Evolutionary conservation across 768 basidiomycete species (phyloP).

Genomic region (Rhodosporidiobolus odoratus): DNA sequence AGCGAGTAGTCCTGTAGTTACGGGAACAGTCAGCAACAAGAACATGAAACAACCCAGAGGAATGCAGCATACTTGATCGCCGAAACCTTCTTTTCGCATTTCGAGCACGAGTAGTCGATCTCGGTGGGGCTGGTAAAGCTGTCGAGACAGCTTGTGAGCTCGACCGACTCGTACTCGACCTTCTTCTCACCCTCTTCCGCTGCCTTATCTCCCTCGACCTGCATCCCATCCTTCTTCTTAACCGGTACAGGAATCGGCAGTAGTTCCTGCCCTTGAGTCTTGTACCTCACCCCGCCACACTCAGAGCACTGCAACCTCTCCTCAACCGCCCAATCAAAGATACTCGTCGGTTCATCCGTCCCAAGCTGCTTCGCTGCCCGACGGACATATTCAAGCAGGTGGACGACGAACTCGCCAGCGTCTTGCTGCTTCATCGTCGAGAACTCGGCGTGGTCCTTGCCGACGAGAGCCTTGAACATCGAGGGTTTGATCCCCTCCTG

Average conservation of each 20-base stretch:
- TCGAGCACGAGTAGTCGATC: constrained; percentile 76
- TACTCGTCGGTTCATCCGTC: constrained; percentile 60
- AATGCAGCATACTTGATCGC: constrained; percentile 62
- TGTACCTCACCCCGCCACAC: constrained; percentile 76
- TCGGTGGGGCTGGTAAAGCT: constrained; percentile 56
- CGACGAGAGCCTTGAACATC: constrained; percentile 81
- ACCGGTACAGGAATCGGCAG: constrained; percentile 77
- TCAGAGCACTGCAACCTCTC: constrained; percentile 75
- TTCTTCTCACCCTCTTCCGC: constrained; percentile 50
- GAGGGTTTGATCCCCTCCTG: constrained; percentile 78
- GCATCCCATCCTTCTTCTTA: constrained; percentile 44
- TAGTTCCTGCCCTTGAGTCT: constrained; percentile 67
- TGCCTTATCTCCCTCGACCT: constrained; percentile 38
- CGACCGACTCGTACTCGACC: constrained; percentile 60
- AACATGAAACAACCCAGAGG: background rate
- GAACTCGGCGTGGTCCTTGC: constrained; percentile 89
- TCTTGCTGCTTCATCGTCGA: constrained; percentile 96
- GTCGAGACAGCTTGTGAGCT: constrained; percentile 60
- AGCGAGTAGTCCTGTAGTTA: constrained; percentile 61
- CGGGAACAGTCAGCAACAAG: background rate
- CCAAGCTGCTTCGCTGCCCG: constrained; percentile 36
- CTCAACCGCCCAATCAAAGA: constrained; percentile 76
- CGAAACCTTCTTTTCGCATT: constrained; percentile 61
- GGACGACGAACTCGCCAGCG: constrained; percentile 84
- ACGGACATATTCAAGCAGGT: constrained; percentile 65